Percentiles rank a stretch among this genome's conserved stretches.
Conservation (phyloP, 306 rosid genomes). For the Vigna radiata region DNA sequence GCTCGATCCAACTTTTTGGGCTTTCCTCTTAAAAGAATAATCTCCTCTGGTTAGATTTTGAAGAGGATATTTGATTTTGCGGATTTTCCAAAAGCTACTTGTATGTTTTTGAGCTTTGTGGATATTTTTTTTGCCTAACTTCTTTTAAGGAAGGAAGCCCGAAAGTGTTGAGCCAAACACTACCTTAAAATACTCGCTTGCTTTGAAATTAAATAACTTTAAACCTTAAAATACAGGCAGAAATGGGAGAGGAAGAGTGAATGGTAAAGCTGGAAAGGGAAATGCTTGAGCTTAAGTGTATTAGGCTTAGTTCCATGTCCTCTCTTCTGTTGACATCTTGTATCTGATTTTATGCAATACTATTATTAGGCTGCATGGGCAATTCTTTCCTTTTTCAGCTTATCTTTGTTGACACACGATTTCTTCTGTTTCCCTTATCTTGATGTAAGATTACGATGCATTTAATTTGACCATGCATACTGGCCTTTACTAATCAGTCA, state of each 20-base stretch:
- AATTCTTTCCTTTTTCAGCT: conserved; percentile 21
- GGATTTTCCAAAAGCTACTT: background rate
- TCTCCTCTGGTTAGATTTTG: background rate
- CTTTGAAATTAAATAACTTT: background rate
- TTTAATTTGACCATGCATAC: conserved; percentile 28
- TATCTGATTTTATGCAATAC: conserved; percentile 9
- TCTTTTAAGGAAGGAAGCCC: background rate
- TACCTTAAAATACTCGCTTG: too few relatives aligned
- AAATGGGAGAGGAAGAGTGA: background rate
- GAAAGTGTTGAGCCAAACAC: background rate
- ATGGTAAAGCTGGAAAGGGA: background rate
- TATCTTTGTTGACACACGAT: background rate
- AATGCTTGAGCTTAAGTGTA: conserved; percentile 4
- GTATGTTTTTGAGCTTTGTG: background rate
- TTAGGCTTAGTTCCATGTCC: conserved; percentile 14
- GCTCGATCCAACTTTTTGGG: background rate
- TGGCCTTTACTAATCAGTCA: conserved; percentile 45
- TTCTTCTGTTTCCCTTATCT: conserved; percentile 22
- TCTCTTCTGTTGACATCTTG: background rate
- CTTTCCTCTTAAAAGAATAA: background rate
- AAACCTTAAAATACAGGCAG: background rate
- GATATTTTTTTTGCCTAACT: background rate
- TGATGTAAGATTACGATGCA: conserved; percentile 28
- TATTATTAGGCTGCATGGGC: background rate
- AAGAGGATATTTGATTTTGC: background rate